A percentile compares a stretch with the other conserved stretches of the same genome.
These are phyloP conservation scores for Rhynchosporium graminicola DNA, from an alignment of 2,329 filamentous ascomycete genomes.

Conservation along the genomic window DNA sequence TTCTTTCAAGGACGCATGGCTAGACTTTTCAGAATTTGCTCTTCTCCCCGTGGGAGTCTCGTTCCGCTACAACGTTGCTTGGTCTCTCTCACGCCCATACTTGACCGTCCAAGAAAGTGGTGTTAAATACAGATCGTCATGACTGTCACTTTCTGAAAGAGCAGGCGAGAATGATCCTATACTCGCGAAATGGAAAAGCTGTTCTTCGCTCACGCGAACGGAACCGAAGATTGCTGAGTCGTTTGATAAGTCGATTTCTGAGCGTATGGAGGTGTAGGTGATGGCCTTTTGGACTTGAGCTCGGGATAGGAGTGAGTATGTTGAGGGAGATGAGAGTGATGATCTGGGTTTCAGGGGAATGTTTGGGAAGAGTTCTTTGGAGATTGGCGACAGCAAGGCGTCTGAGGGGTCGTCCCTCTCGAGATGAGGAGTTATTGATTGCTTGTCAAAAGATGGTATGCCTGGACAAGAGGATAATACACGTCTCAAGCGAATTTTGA, in stretches of 20 bases:
- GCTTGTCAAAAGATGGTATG: no score
- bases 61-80: slow-evolving; percentile 9
- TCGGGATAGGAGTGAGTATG: no score
- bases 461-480: no score
- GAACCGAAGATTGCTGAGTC: slow-evolving; percentile 34
- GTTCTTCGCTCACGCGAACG: slow-evolving; percentile 33
- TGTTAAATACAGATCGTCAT: slow-evolving; percentile 35
- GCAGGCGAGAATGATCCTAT: slow-evolving; percentile 17
- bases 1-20: slow-evolving; percentile 59
- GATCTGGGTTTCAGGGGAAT: slow-evolving; percentile 19
- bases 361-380: slow-evolving; percentile 34
- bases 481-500: no score
- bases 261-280: slow-evolving; percentile 14
- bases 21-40: slow-evolving; percentile 55
- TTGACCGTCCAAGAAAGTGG: slow-evolving; percentile 35
- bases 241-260: slow-evolving; percentile 21
- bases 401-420: slow-evolving; percentile 35
- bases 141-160: slow-evolving; percentile 17
- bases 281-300: no score
- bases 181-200: slow-evolving; percentile 34
- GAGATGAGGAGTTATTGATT: no score
- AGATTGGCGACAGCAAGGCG: slow-evolving; percentile 34
- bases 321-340: slow-evolving; percentile 33
- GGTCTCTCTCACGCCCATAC: slow-evolving; percentile 17
- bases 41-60: slow-evolving; percentile 32